phyloP scores from a whole-genome alignment of 371 early-diverging fungal genomes.

The Actinomucor elegans region DNA sequence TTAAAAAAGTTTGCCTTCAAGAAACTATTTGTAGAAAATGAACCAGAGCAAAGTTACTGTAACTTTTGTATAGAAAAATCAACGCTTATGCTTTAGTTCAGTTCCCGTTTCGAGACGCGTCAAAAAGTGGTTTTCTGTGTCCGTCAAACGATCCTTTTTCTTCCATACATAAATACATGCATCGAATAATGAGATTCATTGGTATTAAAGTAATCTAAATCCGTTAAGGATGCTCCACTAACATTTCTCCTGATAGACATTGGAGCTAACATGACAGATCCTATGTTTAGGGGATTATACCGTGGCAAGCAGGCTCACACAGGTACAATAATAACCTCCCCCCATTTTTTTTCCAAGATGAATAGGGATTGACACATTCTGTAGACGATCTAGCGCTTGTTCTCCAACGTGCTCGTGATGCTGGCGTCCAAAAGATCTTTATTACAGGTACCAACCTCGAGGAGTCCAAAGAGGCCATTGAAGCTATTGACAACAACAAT shows the following conservation, averaged over 20 bases:
- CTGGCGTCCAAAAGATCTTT: constrained; percentile 72
- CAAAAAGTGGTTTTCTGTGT: too few species aligned
- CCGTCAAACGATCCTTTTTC: too few species aligned
- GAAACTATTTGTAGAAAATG: too few species aligned
- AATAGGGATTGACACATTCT: neutral
- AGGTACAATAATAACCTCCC: constrained; percentile 46
- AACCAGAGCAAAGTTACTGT: too few species aligned
- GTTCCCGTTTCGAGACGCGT: too few species aligned
- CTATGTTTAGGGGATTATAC: constrained; percentile 83
- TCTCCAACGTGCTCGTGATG: constrained; percentile 61
- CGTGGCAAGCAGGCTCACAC: constrained; percentile 74
- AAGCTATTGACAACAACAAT: constrained; percentile 44
- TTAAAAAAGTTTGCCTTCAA: too few species aligned
- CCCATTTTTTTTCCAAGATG: too few species aligned
- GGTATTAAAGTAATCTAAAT: neutral
- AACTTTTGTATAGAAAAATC: too few species aligned
- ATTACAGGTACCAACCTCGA: constrained; percentile 75
- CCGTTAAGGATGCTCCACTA: neutral
- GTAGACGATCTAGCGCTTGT: constrained; percentile 72
- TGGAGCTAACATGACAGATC: constrained; percentile 83
- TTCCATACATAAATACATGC: neutral
- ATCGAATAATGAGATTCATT: constrained; percentile 14
- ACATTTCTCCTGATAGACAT: constrained; percentile 55
- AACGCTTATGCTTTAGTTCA: too few species aligned
- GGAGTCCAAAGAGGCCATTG: constrained; percentile 64